Evolutionary conservation across 2,329 filamentous ascomycete genomes (phyloP), one percentile per base, ranked within the genome.

Genomic region (Hirsutella minnesotensis): DNA sequence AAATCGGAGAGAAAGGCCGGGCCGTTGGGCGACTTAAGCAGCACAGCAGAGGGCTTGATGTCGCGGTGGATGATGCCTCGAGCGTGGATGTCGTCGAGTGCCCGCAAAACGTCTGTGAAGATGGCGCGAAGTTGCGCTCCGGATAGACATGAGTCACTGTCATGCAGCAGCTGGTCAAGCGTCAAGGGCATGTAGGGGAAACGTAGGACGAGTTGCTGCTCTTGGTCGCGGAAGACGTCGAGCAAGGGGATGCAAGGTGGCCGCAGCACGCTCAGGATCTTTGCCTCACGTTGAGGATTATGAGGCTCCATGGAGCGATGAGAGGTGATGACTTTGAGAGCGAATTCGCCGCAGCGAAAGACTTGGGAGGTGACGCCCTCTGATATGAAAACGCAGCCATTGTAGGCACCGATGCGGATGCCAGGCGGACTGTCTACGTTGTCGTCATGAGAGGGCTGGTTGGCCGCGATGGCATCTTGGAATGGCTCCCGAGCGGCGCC

Each of bases 1-100:
- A 98, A 96, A 60, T 98, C 92, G 30, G 86, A 79, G 3, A 98
- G 71, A 51, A 81, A 84, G 3, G 85, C 86, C 4, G 86, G 83
- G 0, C 84, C 85, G 5, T 73, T 66, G 0, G 73, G 66, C 0
- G 81, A 77, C 35, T 73, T 67, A 38, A 95, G 72, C 9, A 95
- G 69, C 30, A 98, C 73, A 42, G 95, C 94, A 0, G 87, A 88
- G 1, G 92, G 92, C 56, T 98, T 98, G 57, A 98, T 68, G 56
- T 98, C 92, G 44, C 92, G 81, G 59, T 98, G 92, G 43, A 98
- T 83, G 45, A 98, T 88, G 8, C 79, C 83, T 20, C 77, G 65
- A 8, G 60, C 52, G 58, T 98, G 92, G 2, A 95, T 68, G 52
- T 84, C 73, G 2, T 65, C 65, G 2, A 98, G 72, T 4, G 78